Evolutionary conservation across 257 asterid species (phyloP), one percentile per base, ranked within the genome.

Genomic region (Solanum habrochaites): DNA sequence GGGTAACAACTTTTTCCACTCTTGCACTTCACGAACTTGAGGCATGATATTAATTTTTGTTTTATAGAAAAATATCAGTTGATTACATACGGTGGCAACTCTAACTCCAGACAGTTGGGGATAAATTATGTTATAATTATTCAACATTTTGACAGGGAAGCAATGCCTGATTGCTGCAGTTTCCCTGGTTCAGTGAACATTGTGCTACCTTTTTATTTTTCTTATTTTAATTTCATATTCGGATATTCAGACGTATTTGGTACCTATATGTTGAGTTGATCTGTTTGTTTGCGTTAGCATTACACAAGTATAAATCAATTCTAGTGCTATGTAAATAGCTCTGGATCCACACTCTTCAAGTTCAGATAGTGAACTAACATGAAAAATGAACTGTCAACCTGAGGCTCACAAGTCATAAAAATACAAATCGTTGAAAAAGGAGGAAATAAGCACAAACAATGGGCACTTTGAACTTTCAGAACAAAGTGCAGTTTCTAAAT

Each of bases 1-100:
- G 96, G 99, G 99, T 97, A 94, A 83, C 58, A 88, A 88, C 82
- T 90, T 86, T 90, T 86, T 64, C 85, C 77, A 12, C 35, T 81
- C 52, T 85, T 85, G 49, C 83, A 85, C 87, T 40, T 32, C 31
- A 66, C 2, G 32, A 49, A 49, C 39, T 20, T 49, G 67, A 49
- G 85, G 85, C 67, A 18, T 45, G 67, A 47, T 77, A 43, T 78
- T 80, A 47, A 27, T 47, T 80, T 39, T 72, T 35, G 35, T 23
- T 39, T 69, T 29, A 29, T 69, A 7, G 75, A 29, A 69, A 69
- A 7, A 69, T 80, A 39, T 35, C 20, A 72, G 20, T 75, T 25
- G 1, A 42, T 37, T 74, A 74, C 21, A n/a, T 40, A 21, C 3
- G 20, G 32, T 74, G 83, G 60, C 12, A 40, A n/a, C 83, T 42